These are phyloP conservation scores for Ambrosia hybrid DNA, from an alignment of 140 eudicot genomes.

Conservation along the genomic window DNA sequence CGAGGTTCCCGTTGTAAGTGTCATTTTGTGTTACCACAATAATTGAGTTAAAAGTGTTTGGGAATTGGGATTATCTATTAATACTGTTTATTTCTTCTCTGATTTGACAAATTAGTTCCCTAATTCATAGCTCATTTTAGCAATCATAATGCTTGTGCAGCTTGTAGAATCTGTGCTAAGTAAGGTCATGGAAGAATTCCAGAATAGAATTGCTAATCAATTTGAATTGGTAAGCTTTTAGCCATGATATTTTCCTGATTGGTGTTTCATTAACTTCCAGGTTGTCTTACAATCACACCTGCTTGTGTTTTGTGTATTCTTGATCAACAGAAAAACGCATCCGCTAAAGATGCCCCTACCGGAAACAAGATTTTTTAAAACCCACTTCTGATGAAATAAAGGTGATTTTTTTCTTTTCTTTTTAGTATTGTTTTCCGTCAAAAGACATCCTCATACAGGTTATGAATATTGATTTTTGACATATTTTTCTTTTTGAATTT, in stretches of 20 bases:
- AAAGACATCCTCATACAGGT: constrained; percentile 9
- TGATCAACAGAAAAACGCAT: constrained; percentile 46
- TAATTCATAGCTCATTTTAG: constrained; percentile 1
- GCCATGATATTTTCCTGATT: constrained; percentile 12
- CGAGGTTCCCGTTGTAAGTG: constrained; percentile 80
- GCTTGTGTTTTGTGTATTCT: constrained; percentile 19
- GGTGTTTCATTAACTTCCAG: constrained; percentile 4
- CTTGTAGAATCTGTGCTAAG: constrained; percentile 84
- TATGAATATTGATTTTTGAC: constrained; percentile 11
- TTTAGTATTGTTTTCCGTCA: not conserved
- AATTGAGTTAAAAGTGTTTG: not conserved
- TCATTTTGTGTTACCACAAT: constrained; percentile 5
- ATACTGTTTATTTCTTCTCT: not conserved
- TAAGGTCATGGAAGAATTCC: constrained; percentile 92
- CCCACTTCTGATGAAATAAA: constrained; percentile 39
- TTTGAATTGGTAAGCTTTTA: constrained; percentile 54
- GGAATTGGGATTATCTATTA: not conserved
- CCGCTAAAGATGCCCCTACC: constrained; percentile 40
- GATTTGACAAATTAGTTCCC: not conserved
- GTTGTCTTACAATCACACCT: constrained; percentile 17
- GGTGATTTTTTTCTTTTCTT: constrained; percentile 34
- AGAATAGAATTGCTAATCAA: constrained; percentile 66
- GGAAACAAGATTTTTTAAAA: constrained; percentile 31
- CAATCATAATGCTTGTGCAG: constrained; percentile 46
- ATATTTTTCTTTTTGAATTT: not conserved